phyloP scores from a whole-genome alignment of 805 yeast species.

The Cyberlindnera misumaiensis region DNA sequence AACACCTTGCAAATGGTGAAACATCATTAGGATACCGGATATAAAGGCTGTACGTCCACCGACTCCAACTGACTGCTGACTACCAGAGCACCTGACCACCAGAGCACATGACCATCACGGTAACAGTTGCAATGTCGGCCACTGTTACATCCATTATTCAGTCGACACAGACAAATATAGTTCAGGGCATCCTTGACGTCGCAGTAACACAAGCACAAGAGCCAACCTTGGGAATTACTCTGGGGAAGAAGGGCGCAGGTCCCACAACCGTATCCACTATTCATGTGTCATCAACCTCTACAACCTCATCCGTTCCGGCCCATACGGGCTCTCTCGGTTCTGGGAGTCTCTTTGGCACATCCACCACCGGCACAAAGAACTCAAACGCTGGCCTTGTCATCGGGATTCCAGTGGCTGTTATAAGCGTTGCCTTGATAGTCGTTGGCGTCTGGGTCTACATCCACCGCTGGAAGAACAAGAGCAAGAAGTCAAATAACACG shows the following conservation, averaged over 20 bases:
- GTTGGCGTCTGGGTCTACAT: conserved; percentile 13
- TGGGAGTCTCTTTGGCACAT: too few relatives aligned
- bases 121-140: conserved; percentile 3
- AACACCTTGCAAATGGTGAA: conserved; percentile 1
- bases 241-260: conserved; percentile 6
- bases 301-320: conserved; percentile 1
- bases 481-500: conserved; percentile 3
- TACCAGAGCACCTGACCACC: too few relatives aligned
- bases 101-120: conserved; percentile 9
- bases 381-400: conserved; percentile 18
- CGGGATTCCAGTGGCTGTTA: conserved; percentile 22
- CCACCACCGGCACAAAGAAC: background rate
- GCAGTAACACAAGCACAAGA: conserved; percentile 1
- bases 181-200: conserved; percentile 11
- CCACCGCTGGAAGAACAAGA: conserved; percentile 7
- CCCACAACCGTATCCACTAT: conserved; percentile 9
- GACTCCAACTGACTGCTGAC: too few relatives aligned
- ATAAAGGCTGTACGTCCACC: too few relatives aligned
- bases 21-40: background rate
- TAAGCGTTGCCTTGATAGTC: conserved; percentile 9
- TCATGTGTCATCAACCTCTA: conserved; percentile 7
- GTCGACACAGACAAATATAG: conserved; percentile 10
- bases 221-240: conserved; percentile 3
- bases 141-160: conserved; percentile 5
- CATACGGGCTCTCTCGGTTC: too few relatives aligned